These are phyloP conservation scores for Xylariaceae sp. DNA, from an alignment of 2,329 filamentous ascomycete species.

Conservation along the genomic window DNA sequence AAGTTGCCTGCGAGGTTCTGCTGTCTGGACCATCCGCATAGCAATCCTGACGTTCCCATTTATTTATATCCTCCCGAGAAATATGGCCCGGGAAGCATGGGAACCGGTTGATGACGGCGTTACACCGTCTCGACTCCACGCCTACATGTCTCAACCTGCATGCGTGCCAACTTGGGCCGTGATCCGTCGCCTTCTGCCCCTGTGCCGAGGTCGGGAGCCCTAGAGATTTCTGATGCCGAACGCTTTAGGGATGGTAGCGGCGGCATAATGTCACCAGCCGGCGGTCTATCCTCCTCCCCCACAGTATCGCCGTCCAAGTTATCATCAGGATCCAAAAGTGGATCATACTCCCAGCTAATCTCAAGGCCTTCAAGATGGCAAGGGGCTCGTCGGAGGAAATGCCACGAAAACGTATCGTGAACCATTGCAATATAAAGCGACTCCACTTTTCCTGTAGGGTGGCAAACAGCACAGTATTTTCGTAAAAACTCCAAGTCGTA, in stretches of 20 bases:
- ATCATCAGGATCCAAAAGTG: conserved; percentile 43
- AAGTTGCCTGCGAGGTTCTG: conserved; percentile 12
- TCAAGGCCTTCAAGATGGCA: conserved; percentile 51
- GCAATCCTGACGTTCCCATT: conserved; percentile 18
- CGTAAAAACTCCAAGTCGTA: conserved; percentile 52
- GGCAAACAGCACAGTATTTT: conserved; percentile 52
- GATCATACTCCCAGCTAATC: conserved; percentile 50
- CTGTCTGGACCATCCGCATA: neutral
- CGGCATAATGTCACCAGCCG: conserved; percentile 46
- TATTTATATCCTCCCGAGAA: neutral
- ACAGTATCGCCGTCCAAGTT: conserved; percentile 36
- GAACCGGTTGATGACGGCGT: neutral
- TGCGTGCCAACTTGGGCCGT: conserved; percentile 38
- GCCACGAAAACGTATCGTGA: conserved; percentile 53
- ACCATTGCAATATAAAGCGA: conserved; percentile 58
- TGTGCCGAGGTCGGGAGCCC: conserved; percentile 42
- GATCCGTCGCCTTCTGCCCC: conserved; percentile 33
- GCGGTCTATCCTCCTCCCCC: conserved; percentile 38
- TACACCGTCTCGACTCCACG: conserved; percentile 38
- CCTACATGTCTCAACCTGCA: conserved; percentile 40
- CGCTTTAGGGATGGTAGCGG: conserved; percentile 45
- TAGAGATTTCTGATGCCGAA: conserved; percentile 49
- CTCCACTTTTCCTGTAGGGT: conserved; percentile 52
- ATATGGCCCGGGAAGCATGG: neutral
- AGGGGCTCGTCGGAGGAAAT: conserved; percentile 45